Base-by-base conservation (phyloP, 169 alveolate genomes). In the Plasmodium knowlesi region DNA sequence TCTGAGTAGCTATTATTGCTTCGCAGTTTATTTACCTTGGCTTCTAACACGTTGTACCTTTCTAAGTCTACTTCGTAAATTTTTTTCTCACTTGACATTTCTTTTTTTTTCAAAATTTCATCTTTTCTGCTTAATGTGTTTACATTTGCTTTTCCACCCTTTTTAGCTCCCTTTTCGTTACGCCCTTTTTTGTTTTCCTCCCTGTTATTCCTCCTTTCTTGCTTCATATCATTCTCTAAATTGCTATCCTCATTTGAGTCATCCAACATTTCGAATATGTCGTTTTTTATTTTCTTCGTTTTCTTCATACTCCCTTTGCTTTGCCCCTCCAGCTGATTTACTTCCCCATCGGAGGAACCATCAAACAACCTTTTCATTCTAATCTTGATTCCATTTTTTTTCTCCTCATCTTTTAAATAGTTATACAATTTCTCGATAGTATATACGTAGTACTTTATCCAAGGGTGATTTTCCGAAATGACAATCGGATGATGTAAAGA, bases 401-500 rank as follows among this genome's bases (percentile, higher is more conserved):
- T 79, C 19, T 57, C 82, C 72, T 89, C 89, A 89, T 89, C 82
- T 89, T 70, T 89, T 41, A 89, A 70, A 79, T 89, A 78, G 37
- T 57, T 25, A 78, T 79, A 89, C 4, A 78, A 46, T 30, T 89
- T 78, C 41, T 89, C 94, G 28, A 89, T 67, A 50, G 19, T 78
- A 89, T 89, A 61, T 4, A 53, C 50, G 54, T 89, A 89, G 71
- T 54, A 89, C 53, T 89, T 89, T 41, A 89, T 39, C 94, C 94
- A 89, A 4, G 94, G 94, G 50, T 89, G 94, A 89, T 89, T 89
- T 53, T 89, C 94, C 4, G 94, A 89, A 57, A 94, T 93, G 54
- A 96, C 95, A 5, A 96, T 95, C 16, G 97, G 97, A 53, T 96
- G 97, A 79, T 96, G 97, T 32, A 96, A 50, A 8, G 94, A 78